These are phyloP conservation scores for Punctularia strigosozonata DNA, from an alignment of 768 basidiomycete genomes.

Conservation along the genomic window DNA sequence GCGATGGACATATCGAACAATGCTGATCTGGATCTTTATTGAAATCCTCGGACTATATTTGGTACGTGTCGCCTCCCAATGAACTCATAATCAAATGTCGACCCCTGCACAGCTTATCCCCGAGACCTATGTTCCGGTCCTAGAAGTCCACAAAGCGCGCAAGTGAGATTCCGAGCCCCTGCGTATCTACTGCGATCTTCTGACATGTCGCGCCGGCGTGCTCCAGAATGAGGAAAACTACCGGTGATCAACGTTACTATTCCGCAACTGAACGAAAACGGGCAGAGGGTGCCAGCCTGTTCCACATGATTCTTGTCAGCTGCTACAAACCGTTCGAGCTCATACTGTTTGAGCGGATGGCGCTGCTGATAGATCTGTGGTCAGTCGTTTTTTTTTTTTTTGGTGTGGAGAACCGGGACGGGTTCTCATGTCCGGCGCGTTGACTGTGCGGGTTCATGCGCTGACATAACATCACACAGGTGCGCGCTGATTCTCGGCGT, in stretches of 20 bases:
- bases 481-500: constrained; percentile 29
- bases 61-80: constrained; percentile 18
- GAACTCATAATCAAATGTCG: not conserved
- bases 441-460: too few species aligned
- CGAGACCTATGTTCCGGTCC: constrained; percentile 58
- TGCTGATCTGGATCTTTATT: constrained; percentile 56
- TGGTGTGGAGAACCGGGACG: not conserved
- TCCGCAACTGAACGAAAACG: constrained; percentile 50
- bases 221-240: constrained; percentile 38
- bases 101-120: constrained; percentile 26
- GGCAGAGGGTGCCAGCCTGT: constrained; percentile 31
- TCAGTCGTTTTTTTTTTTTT: too few species aligned
- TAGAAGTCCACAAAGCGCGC: constrained; percentile 48
- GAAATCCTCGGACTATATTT: constrained; percentile 39
- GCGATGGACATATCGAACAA: constrained; percentile 71
- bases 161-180: constrained; percentile 20
- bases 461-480: constrained; percentile 14
- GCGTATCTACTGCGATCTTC: not conserved
- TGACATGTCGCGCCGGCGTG: not conserved
- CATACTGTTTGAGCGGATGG: constrained; percentile 62
- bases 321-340: constrained; percentile 67
- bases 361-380: constrained; percentile 61
- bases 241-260: constrained; percentile 40
- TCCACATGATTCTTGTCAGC: constrained; percentile 38
- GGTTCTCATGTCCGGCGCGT: constrained; percentile 2